Base-by-base conservation (phyloP, 495 filamentous ascomycete species). In the Neurospora sp. region DNA sequence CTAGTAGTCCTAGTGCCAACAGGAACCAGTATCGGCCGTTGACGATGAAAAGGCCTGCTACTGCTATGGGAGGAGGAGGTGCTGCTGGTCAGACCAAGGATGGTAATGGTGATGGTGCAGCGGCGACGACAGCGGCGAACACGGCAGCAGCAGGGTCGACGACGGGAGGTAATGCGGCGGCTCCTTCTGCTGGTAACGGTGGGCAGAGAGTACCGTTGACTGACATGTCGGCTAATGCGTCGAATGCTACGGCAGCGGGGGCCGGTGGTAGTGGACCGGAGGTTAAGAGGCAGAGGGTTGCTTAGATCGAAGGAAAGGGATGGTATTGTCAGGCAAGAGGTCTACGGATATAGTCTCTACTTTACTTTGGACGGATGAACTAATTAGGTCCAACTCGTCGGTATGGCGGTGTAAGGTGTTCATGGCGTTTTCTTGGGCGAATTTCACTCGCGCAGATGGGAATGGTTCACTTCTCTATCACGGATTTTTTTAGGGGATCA, bases 1-100 rank as follows among this genome's bases (percentile, higher is more conserved):
- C 75, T 39, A 82, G 84, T 35, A 90, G 88, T 78, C 89, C 89
- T 11, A 78, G 89, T 35, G 83, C 80, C 38, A 92, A 91, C 77
- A 81, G 90, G 20, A 80, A 83, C 2, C 83, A 83, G 72, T 93
- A 91, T 72, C 88, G 88, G 69, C 89, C 89, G 27, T 87, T 88
- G 10, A 87, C 86, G 6, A 5, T 88, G 75, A 91, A 90, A 76
- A 82, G 88, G 59, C 83, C 84, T 20, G 73, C 75, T 20, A 73
- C 20, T 10, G 42, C 70, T 66, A 10, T 70, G 27, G 5, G 69
- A 39, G 12, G 72, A 44, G 11, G 40, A n/a, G 20, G 18, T 35
- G 37, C 41, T 66, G 54, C 27, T 18, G 54, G 54, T 66, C 42
- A 44, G 44, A 69, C n/a, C 14, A 46, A 72, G 44, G 42, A 35